phyloP scores from a whole-genome alignment of 139 green algal genomes.

The Haematococcus sp. region DNA sequence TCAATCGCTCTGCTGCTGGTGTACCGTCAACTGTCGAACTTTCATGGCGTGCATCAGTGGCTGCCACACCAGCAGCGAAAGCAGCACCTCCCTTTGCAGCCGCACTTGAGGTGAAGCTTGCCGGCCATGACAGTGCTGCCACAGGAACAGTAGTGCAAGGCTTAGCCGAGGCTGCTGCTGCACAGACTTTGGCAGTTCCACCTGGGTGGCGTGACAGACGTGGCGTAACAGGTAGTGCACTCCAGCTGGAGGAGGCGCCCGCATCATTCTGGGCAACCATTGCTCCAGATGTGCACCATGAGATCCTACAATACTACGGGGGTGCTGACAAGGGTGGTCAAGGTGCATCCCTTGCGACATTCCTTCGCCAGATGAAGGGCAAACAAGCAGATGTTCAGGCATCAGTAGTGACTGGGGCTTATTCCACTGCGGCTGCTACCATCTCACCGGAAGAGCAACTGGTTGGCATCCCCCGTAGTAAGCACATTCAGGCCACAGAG shows the following conservation, averaged over 20 bases:
- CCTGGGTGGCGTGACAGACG: neutral
- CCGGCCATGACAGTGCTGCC: neutral
- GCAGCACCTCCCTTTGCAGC: slow-evolving; percentile 7
- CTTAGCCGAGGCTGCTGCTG: neutral
- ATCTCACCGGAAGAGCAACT: no score
- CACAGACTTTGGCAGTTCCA: neutral
- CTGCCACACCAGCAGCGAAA: slow-evolving; percentile 8
- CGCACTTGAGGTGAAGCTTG: neutral
- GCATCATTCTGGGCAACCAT: slow-evolving; percentile 42
- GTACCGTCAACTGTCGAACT: slow-evolving; percentile 16
- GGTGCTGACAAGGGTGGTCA: neutral
- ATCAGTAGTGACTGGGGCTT: no score
- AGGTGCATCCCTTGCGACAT: neutral
- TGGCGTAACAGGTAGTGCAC: slow-evolving; percentile 13
- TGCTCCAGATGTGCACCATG: slow-evolving; percentile 30
- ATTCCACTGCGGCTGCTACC: no score
- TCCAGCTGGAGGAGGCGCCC: slow-evolving; percentile 33
- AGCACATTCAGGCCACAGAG: no score
- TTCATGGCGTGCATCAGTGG: slow-evolving; percentile 23
- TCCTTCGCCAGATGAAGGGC: neutral
- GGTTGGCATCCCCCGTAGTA: no score
- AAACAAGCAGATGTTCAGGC: no score
- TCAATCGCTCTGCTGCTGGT: slow-evolving; percentile 18
- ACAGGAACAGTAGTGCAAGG: neutral
- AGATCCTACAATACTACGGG: slow-evolving; percentile 31